Evolutionary conservation across 2,329 filamentous ascomycete genomes (phyloP), one percentile per base, ranked within the genome.

Genomic region (Orbilia blumenaviensis): DNA sequence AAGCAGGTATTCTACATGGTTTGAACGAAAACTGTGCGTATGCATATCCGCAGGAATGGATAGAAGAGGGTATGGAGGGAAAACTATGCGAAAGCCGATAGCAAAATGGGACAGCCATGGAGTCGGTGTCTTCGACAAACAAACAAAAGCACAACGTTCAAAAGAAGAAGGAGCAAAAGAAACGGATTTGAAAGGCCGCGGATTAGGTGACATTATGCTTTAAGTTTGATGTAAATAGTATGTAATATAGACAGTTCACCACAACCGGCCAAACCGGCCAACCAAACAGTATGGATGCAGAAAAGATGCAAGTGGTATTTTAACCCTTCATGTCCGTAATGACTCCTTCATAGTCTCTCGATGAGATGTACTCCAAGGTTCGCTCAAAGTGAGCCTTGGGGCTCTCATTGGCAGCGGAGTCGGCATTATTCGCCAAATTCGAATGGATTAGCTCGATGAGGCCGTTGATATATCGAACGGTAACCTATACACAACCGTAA

Each of bases 401-500:
- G 78, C 90, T 93, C 81, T 99, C 95, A 60, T 98, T 87, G 21
- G 90, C 91, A 0, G 90, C 88, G 32, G 91, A 92, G 80, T 95
- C 92, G 80, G 91, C 88, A 81, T 93, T 90, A 82, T 92, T 95
- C 68, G 91, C 93, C 32, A 99, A 87, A 82, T 99, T 99, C 21
- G 93, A 97, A 83, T 99, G 94, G 81, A 99, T 98, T 78, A 99
- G 89, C 84, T 99, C 95, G 81, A 99, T 98, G 60, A 99, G 89
- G 2, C 95, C 95, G 82, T 99, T 99, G 78, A 99, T 88, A 83
- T 98, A 99, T 84, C 98, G 98, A 1, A 91, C 97, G 3, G 95
- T 99, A 41, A 99, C 87, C 87, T 89, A 63, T 44, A 44, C 6
- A 8, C 4, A 10, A 3, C 5, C 18, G 64, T 81, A 78, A 80